A percentile compares a stretch with the other conserved stretches of the same genome.
Evolutionary conservation across 1,284 basidiomycete genomes (phyloP).

Genomic region (Trichosporon ovoides): DNA sequence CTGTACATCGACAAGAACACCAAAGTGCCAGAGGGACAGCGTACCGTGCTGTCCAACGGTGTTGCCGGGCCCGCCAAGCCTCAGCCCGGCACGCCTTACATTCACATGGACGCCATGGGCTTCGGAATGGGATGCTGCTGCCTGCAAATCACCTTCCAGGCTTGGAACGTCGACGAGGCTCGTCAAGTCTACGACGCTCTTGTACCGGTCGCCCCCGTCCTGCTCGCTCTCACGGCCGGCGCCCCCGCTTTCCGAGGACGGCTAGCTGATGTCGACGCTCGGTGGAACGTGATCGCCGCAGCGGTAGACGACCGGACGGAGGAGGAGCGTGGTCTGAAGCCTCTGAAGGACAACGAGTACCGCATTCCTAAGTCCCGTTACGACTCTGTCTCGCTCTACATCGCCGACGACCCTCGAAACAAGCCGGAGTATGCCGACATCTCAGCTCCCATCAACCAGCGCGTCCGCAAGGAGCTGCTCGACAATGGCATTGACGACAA

Average conservation of each 20-base stretch:
- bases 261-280: slow-evolving; percentile 91
- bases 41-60: slow-evolving; percentile 26
- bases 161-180: slow-evolving; percentile 87
- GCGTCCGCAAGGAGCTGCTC: slow-evolving; percentile 65
- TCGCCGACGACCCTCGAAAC: slow-evolving; percentile 80
- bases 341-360: slow-evolving; percentile 66
- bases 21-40: slow-evolving; percentile 25
- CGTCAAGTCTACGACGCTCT: slow-evolving; percentile 89
- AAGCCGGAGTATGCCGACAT: slow-evolving; percentile 91
- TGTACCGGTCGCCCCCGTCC: slow-evolving; percentile 87
- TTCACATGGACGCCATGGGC: slow-evolving; percentile 99
- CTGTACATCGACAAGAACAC: slow-evolving; percentile 86
- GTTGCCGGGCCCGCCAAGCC: slow-evolving; percentile 43
- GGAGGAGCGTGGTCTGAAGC: slow-evolving; percentile 87
- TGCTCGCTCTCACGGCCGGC: slow-evolving; percentile 90
- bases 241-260: slow-evolving; percentile 92
- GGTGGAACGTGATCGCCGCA: slow-evolving; percentile 97
- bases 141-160: slow-evolving; percentile 95
- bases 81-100: slow-evolving; percentile 57
- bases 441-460: slow-evolving; percentile 69
- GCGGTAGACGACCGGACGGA: slow-evolving; percentile 94
- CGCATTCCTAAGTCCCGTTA: slow-evolving; percentile 93
- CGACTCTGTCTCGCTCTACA: slow-evolving; percentile 90
- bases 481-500: slow-evolving; percentile 77
- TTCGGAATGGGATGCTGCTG: slow-evolving; percentile 99